Percentiles rank a stretch among this genome's conserved stretches.
Evolutionary conservation across 441 rosid species (phyloP).

Genomic region (Gossypium gossypioides): DNA sequence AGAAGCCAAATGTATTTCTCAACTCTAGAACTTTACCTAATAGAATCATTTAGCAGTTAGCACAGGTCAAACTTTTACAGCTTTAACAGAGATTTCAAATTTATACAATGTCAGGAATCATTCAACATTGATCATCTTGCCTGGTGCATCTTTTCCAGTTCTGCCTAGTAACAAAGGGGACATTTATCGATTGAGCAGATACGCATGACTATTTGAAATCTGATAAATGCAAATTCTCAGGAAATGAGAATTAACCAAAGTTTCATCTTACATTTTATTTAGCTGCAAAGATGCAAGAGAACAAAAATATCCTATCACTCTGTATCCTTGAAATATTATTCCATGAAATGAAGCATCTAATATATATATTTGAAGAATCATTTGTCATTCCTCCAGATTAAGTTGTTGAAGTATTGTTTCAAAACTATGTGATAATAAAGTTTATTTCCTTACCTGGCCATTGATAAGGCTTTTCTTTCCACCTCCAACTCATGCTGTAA

Average conservation of each 20-base stretch:
- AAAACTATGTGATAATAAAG: background rate
- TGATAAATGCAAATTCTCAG: background rate
- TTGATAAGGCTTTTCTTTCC: conserved; percentile 72
- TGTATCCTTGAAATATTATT: background rate
- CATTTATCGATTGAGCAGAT: background rate
- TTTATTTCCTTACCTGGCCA: conserved; percentile 64
- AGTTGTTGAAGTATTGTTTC: background rate
- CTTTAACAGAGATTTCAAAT: background rate
- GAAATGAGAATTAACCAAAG: background rate
- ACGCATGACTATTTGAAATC: background rate
- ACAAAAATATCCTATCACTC: background rate
- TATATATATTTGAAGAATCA: background rate
- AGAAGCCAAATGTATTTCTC: background rate
- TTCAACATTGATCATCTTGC: background rate
- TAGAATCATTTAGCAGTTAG: background rate
- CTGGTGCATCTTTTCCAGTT: background rate
- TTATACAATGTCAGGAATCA: background rate
- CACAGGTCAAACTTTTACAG: background rate
- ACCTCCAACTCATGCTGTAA: conserved; percentile 75
- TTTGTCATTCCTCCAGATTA: background rate
- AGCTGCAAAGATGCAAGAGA: background rate
- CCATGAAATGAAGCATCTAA: background rate
- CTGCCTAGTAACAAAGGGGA: background rate
- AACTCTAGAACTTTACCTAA: background rate
- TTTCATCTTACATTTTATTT: background rate